A percentile compares a stretch with the other conserved stretches of the same genome.
Evolutionary conservation across 1,139 yeast species (phyloP).

Genomic region (Geotrichum cucujoidarum): DNA sequence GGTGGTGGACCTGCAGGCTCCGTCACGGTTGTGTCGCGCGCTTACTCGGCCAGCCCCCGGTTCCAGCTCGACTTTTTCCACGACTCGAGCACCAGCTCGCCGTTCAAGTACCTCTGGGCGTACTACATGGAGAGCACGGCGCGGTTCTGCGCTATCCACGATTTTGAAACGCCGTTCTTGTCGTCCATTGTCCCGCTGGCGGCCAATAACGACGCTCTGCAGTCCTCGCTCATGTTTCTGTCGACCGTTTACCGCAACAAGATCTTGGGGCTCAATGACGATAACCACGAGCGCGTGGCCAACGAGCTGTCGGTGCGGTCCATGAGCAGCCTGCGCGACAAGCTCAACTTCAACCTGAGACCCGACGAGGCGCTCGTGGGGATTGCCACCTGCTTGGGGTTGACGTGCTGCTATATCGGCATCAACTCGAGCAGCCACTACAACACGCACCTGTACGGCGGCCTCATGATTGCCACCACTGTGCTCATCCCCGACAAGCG

Average conservation of each 20-base stretch:
- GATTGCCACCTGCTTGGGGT: slow-evolving; percentile 19
- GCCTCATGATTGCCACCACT: slow-evolving; percentile 19
- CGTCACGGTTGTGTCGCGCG: background rate
- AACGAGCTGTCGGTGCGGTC: slow-evolving; percentile 14
- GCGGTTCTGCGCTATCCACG: slow-evolving; percentile 22
- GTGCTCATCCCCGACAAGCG: slow-evolving; percentile 17
- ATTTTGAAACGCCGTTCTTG: slow-evolving; percentile 20
- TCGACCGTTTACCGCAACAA: slow-evolving; percentile 19
- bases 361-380: slow-evolving; percentile 12
- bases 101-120: slow-evolving; percentile 19
- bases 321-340: slow-evolving; percentile 14
- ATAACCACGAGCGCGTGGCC: slow-evolving; percentile 14
- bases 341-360: slow-evolving; percentile 11
- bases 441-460: slow-evolving; percentile 20
- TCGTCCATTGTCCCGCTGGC: slow-evolving; percentile 21
- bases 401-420: slow-evolving; percentile 19
- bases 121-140: slow-evolving; percentile 19
- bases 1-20: no score
- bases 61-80: slow-evolving; percentile 9
- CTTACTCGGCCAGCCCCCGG: slow-evolving; percentile 1
- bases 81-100: slow-evolving; percentile 1
- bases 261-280: slow-evolving; percentile 14
- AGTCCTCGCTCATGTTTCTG: slow-evolving; percentile 19
- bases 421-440: slow-evolving; percentile 14
- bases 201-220: slow-evolving; percentile 16